Percentiles rank a stretch among this genome's conserved stretches.
phyloP scores from a whole-genome alignment of 1,284 basidiomycete species.

The Caloboletus inedulis region DNA sequence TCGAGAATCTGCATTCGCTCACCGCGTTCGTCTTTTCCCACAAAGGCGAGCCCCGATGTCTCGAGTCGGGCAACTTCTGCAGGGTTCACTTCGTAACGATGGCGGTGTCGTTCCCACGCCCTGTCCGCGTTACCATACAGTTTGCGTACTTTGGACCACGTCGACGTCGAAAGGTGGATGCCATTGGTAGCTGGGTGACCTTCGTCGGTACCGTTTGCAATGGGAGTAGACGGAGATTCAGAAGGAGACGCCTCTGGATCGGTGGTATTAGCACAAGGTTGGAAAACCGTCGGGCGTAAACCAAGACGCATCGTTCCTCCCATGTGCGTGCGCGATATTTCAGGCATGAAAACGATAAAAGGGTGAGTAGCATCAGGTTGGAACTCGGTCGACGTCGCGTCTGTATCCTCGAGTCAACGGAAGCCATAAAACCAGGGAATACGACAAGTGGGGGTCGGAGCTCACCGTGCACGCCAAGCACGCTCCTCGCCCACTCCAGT shows the following conservation, averaged over 20 bases:
- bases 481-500: constrained; percentile 90
- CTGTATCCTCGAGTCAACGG: constrained; percentile 38
- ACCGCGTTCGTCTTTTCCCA: constrained; percentile 92
- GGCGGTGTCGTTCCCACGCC: constrained; percentile 97
- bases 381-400: constrained; percentile 90
- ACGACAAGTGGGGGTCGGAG: background rate
- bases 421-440: constrained; percentile 3
- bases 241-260: constrained; percentile 14
- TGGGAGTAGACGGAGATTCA: constrained; percentile 8
- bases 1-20: constrained; percentile 98
- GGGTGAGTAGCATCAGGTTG: constrained; percentile 58
- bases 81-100: constrained; percentile 98
- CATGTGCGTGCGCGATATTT: constrained; percentile 97
- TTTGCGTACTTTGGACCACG: constrained; percentile 68
- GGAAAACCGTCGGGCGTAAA: constrained; percentile 90
- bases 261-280: constrained; percentile 34
- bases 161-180: constrained; percentile 40
- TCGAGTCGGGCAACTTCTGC: constrained; percentile 76
- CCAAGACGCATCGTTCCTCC: constrained; percentile 99
- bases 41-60: constrained; percentile 75
- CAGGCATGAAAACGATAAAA: constrained; percentile 97
- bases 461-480: constrained; percentile 71
- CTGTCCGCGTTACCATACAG: constrained; percentile 84
- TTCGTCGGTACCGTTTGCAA: constrained; percentile 3
- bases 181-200: constrained; percentile 20